Evolutionary conservation across 176 grass and related monocot genomes (phyloP).

Genomic region (Carex cristatella): DNA sequence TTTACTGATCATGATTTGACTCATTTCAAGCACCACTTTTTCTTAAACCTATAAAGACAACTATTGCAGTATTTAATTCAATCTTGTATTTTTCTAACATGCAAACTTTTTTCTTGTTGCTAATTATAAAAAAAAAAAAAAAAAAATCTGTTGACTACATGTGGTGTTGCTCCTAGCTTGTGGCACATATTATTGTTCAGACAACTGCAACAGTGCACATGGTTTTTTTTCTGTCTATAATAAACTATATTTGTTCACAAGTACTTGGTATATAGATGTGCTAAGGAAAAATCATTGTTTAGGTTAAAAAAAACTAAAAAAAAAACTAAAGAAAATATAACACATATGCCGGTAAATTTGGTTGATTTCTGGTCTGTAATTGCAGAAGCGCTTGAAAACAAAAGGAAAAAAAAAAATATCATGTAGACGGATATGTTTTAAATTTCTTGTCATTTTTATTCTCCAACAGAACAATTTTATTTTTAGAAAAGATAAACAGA

Average conservation of each 20-base stretch:
- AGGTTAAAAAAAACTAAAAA: background rate
- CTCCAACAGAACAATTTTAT: background rate
- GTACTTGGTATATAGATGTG: background rate
- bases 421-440: background rate
- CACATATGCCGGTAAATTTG: background rate
- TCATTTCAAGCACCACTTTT: background rate
- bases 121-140: background rate
- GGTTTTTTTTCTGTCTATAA: background rate
- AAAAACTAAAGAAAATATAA: background rate
- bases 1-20: no score
- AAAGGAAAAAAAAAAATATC: background rate
- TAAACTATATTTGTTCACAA: background rate
- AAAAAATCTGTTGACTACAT: background rate
- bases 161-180: background rate
- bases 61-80: background rate
- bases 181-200: no score
- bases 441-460: constrained; percentile 3
- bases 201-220: background rate
- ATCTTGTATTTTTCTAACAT: background rate
- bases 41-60: background rate
- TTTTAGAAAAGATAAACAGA: no score
- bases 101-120: background rate
- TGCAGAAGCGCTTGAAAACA: background rate
- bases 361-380: background rate
- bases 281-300: background rate